phyloP scores from a whole-genome alignment of 2,329 filamentous ascomycete species.

The Scedosporium apiospermum region DNA sequence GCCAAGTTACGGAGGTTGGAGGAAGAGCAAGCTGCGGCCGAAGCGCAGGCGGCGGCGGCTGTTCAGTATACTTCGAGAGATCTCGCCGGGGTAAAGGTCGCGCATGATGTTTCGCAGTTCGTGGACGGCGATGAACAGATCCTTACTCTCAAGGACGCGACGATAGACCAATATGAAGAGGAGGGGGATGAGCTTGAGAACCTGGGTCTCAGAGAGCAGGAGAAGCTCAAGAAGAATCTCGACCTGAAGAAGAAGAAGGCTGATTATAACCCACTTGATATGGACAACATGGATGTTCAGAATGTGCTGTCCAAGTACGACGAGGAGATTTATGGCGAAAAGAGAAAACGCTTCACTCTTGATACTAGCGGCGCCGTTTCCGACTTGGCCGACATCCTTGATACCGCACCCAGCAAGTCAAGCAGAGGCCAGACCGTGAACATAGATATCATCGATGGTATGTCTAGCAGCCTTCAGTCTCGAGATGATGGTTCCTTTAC shows the following conservation, averaged over 20 bases:
- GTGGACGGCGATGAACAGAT: constrained; percentile 80
- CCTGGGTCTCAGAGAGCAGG: constrained; percentile 58
- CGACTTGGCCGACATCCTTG: constrained; percentile 49
- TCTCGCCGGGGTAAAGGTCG: constrained; percentile 83
- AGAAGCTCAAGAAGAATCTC: constrained; percentile 65
- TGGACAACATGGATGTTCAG: constrained; percentile 54
- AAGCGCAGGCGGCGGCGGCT: constrained; percentile 53
- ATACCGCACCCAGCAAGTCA: constrained; percentile 36
- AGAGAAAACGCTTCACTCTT: constrained; percentile 77
- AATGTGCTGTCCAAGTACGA: constrained; percentile 85
- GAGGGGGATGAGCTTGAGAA: constrained; percentile 88
- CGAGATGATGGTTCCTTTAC: neutral
- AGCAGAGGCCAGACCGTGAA: constrained; percentile 64
- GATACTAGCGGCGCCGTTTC: constrained; percentile 65
- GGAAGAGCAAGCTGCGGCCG: constrained; percentile 69
- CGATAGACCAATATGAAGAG: constrained; percentile 73
- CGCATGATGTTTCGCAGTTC: constrained; percentile 75
- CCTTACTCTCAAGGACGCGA: constrained; percentile 86
- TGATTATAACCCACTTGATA: constrained; percentile 75
- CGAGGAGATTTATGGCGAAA: constrained; percentile 88
- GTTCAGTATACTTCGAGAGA: constrained; percentile 74
- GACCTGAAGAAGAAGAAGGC: constrained; percentile 85
- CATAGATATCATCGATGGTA: constrained; percentile 28
- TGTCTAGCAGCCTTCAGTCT: neutral
- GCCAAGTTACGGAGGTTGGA: constrained; percentile 63